phyloP scores from a whole-genome alignment of 805 yeast species.

The Saccharomycopsis oosterbeekiorum region DNA sequence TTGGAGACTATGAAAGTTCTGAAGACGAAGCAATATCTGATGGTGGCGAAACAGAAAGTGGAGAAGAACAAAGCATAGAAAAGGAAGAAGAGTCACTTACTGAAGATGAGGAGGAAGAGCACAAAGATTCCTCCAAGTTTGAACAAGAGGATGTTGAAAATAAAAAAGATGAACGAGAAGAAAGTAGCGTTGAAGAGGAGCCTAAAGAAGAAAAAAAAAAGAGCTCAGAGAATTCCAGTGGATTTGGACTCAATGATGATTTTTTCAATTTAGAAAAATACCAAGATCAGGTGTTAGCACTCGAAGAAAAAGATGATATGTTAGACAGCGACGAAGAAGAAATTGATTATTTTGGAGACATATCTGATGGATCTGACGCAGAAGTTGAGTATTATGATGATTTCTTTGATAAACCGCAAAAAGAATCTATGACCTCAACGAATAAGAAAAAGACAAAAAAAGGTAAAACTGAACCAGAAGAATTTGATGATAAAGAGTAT shows the following conservation, averaged over 20 bases:
- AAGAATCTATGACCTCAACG: conserved; percentile 6
- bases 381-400: conserved; percentile 55
- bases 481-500: conserved; percentile 49
- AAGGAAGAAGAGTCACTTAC: conserved; percentile 12
- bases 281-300: conserved; percentile 60
- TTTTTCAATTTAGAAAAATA: conserved; percentile 81
- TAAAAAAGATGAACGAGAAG: conserved; percentile 23
- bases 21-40: conserved; percentile 17
- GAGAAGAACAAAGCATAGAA: conserved; percentile 19
- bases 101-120: conserved; percentile 32
- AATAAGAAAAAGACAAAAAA: conserved; percentile 14
- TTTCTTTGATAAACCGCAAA: conserved; percentile 41
- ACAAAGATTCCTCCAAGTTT: conserved; percentile 20
- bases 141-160: conserved; percentile 21
- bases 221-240: conserved; percentile 19
- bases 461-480: conserved; percentile 29
- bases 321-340: conserved; percentile 43
- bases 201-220: conserved; percentile 24
- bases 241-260: conserved; percentile 66
- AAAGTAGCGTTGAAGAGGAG: conserved; percentile 24
- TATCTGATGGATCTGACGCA: conserved; percentile 44
- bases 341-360: conserved; percentile 41
- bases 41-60: conserved; percentile 17
- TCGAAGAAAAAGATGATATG: conserved; percentile 37
- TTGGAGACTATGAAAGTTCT: conserved; percentile 20